These are phyloP conservation scores for Didymella keratinophila DNA, from an alignment of 2,329 filamentous ascomycete species.

Conservation along the genomic window DNA sequence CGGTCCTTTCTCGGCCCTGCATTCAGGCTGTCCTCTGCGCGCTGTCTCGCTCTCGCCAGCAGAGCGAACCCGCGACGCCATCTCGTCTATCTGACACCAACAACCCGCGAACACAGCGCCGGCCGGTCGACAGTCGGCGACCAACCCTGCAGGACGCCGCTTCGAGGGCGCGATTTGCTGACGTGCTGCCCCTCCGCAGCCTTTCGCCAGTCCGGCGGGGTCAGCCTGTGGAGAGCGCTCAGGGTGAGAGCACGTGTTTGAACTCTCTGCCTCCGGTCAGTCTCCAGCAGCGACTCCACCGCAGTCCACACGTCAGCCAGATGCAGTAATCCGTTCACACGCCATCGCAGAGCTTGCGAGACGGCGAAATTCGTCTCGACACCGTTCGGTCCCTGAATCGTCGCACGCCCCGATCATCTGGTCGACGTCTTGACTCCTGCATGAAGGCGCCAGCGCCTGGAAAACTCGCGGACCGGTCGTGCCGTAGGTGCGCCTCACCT, in stretches of 20 bases:
- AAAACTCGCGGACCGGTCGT: not conserved
- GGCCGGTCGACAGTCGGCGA: constrained; percentile 28
- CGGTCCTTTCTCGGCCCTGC: constrained; percentile 14
- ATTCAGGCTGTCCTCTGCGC: constrained; percentile 5
- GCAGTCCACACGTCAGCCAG: constrained; percentile 1
- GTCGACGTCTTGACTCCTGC: constrained; percentile 8
- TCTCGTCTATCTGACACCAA: constrained; percentile 18
- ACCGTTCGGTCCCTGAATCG: constrained; percentile 1
- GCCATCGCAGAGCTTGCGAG: constrained; percentile 3
- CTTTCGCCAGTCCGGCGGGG: constrained; percentile 5
- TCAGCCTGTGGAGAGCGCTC: constrained; percentile 6
- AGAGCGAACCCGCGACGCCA: constrained; percentile 6
- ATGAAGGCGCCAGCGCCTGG: not conserved
- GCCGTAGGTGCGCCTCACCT: constrained; percentile 4
- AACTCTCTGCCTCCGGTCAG: constrained; percentile 2
- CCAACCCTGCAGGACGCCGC: constrained; percentile 7
- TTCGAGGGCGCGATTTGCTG: constrained; percentile 1
- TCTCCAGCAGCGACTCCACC: constrained; percentile 8
- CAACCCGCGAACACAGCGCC: constrained; percentile 15
- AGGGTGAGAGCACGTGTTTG: constrained; percentile 5
- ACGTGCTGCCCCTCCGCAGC: constrained; percentile 5
- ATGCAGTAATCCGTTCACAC: constrained; percentile 3
- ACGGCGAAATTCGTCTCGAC: not conserved
- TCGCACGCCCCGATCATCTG: constrained; percentile 5
- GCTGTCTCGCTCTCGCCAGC: not conserved